Conservation (phyloP, 106 monocot genomes). For the Gastrodia elata region DNA sequence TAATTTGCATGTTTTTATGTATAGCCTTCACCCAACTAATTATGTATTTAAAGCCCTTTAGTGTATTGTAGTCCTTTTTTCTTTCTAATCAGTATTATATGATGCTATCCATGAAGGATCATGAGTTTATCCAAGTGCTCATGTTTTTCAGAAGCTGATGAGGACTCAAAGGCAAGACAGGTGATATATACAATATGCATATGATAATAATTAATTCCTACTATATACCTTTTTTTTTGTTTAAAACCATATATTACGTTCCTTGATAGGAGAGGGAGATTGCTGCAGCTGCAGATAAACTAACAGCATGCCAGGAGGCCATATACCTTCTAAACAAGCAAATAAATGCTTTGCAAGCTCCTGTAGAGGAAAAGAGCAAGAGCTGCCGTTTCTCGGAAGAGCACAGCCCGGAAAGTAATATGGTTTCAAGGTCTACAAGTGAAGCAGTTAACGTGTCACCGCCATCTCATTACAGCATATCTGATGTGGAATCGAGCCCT, state of each 20-base stretch:
- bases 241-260: neutral
- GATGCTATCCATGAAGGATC: constrained; percentile 26
- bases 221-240: neutral
- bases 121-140: constrained; percentile 26
- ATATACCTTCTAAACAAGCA: constrained; percentile 78
- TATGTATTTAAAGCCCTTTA: neutral
- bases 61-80: neutral
- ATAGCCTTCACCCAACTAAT: neutral
- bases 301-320: constrained; percentile 90
- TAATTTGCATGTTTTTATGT: neutral
- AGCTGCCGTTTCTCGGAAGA: neutral
- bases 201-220: neutral
- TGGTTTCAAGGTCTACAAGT: neutral
- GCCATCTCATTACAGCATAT: constrained; percentile 18
- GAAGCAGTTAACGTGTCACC: constrained; percentile 38
- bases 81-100: constrained; percentile 4
- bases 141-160: constrained; percentile 29
- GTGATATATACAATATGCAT: constrained; percentile 12
- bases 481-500: constrained; percentile 33
- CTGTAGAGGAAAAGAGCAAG: constrained; percentile 16
- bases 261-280: constrained; percentile 69
- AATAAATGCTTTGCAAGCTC: constrained; percentile 53
- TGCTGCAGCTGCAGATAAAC: constrained; percentile 87
- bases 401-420: too few species aligned
- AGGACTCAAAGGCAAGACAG: constrained; percentile 51